These are phyloP conservation scores for Cucurbita ficifolia DNA, from an alignment of 306 rosid species.

Conservation along the genomic window DNA sequence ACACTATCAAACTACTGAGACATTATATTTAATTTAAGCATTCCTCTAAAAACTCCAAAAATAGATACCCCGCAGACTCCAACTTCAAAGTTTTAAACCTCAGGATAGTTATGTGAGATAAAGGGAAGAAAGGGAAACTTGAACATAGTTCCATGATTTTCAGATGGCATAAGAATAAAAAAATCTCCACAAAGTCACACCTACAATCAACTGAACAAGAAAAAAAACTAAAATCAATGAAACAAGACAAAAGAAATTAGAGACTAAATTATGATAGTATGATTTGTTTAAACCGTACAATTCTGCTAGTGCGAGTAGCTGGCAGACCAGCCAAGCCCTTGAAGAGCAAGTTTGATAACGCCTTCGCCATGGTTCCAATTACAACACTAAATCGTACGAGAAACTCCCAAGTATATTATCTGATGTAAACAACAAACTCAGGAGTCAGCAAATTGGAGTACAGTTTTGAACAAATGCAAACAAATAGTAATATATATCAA, in stretches of 20 bases:
- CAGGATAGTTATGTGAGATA: neutral
- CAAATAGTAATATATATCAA: neutral
- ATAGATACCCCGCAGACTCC: neutral
- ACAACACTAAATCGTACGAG: neutral
- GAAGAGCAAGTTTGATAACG: constrained; percentile 22
- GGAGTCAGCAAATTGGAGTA: neutral
- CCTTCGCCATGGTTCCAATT: constrained; percentile 21
- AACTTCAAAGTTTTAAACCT: neutral
- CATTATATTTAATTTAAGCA: neutral
- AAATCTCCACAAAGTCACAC: neutral
- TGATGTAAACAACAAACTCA: neutral
- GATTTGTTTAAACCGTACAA: constrained; percentile 13
- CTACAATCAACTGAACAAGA: neutral
- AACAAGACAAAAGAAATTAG: neutral
- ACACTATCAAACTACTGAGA: neutral
- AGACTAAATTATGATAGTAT: neutral
- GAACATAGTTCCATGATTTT: neutral
- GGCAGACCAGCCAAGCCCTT: constrained; percentile 17
- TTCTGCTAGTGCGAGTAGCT: constrained; percentile 15
- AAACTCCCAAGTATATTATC: neutral
- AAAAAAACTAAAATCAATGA: neutral
- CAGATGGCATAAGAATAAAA: neutral
- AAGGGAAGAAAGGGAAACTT: neutral
- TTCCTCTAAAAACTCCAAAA: neutral
- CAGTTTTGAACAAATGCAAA: neutral